Evolutionary conservation across 352 stramenopile species (phyloP).

Genomic region (Pythium phragmitis): DNA sequence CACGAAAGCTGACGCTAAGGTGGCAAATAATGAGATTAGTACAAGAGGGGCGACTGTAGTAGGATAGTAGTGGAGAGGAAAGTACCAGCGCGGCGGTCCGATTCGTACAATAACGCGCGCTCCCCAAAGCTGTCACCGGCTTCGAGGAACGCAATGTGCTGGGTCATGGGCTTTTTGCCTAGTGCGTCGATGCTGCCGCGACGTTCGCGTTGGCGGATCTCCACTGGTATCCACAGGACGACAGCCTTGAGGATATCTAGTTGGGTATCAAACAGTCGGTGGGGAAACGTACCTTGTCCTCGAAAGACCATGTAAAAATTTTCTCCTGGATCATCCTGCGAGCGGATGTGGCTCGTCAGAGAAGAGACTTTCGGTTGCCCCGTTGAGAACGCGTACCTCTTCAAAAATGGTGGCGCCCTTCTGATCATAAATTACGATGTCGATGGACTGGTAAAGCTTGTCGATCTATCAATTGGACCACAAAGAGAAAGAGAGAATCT

Average conservation of each 20-base stretch:
- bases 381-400: constrained; percentile 19
- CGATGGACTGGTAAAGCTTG: constrained; percentile 73
- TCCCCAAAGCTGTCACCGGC: constrained; percentile 80
- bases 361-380: neutral
- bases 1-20: constrained; percentile 55
- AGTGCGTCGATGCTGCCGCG: constrained; percentile 4
- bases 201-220: constrained; percentile 41
- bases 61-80: neutral
- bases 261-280: neutral
- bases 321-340: constrained; percentile 66
- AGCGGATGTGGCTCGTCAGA: neutral
- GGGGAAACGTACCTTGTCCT: constrained; percentile 46
- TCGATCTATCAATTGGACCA: constrained; percentile 41
- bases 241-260: neutral
- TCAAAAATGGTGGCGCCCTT: constrained; percentile 61
- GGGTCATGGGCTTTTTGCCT: constrained; percentile 22
- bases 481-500: neutral
- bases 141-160: constrained; percentile 45
- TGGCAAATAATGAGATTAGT: constrained; percentile 4
- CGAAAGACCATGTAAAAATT: constrained; percentile 81
- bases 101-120: constrained; percentile 57
- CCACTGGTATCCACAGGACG: constrained; percentile 30
- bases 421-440: constrained; percentile 43
- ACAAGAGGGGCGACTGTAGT: neutral
- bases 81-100: constrained; percentile 58